These are phyloP conservation scores for Fallopia convolvulus DNA, from an alignment of 148 eudicot species.

Conservation along the genomic window DNA sequence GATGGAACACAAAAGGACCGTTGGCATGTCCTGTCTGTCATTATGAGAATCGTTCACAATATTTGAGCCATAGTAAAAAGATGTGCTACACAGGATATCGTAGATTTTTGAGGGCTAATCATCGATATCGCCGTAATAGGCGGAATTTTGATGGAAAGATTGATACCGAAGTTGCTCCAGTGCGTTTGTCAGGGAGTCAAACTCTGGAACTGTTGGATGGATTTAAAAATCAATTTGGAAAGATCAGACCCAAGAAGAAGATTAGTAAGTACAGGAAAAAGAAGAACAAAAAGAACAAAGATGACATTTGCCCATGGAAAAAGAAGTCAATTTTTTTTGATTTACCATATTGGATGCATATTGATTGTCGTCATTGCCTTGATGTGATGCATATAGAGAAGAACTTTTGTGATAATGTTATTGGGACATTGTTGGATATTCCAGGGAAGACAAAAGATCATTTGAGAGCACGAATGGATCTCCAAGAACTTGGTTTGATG, in stretches of 20 bases:
- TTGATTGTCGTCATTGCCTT: neutral
- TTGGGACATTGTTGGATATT: neutral
- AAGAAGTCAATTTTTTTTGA: neutral
- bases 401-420: neutral
- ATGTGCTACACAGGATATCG: neutral
- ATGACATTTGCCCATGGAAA: neutral
- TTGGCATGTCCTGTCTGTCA: no score
- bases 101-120: neutral
- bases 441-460: conserved; percentile 7
- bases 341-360: neutral
- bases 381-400: conserved; percentile 4
- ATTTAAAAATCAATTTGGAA: no score
- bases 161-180: neutral
- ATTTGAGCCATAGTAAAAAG: no score
- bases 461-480: neutral
- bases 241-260: neutral
- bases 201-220: no score
- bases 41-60: no score
- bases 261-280: no score
- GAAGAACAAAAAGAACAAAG: neutral
- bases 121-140: neutral
- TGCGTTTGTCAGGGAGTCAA: neutral
- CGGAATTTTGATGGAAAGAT: neutral
- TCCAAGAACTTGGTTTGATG: neutral
- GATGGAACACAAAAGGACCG: no score